Conservation (phyloP, 352 stramenopile species). For the Globisporangium nodosum region DNA sequence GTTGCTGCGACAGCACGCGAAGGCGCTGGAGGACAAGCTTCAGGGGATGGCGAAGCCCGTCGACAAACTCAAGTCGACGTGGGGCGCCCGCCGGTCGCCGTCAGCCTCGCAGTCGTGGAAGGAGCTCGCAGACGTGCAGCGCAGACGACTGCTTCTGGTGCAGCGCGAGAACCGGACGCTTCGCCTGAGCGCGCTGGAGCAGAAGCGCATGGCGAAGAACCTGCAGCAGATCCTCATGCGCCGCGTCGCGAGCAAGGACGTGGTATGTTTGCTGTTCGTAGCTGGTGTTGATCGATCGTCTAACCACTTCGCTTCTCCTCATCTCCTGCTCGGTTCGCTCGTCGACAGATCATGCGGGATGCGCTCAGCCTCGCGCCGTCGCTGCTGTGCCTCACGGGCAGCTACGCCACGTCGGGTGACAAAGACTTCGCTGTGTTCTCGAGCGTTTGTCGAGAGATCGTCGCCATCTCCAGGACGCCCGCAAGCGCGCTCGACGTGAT, state of each 20-base stretch:
- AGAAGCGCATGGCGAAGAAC: constrained; percentile 4
- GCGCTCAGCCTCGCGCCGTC: not conserved
- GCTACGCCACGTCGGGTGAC: not conserved
- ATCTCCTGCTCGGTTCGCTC: too few species aligned
- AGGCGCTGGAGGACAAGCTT: not conserved
- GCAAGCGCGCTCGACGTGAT: not conserved
- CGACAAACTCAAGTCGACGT: not conserved
- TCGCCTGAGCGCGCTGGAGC: not conserved
- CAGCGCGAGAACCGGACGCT: constrained; percentile 1
- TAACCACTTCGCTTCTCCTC: not conserved
- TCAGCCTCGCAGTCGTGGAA: not conserved
- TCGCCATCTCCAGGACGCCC: not conserved
- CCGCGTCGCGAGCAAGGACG: not conserved
- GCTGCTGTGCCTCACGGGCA: not conserved
- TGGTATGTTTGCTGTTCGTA: not conserved
- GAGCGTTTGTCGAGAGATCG: not conserved
- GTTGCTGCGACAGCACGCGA: not conserved
- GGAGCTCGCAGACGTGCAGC: not conserved
- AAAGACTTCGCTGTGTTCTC: not conserved
- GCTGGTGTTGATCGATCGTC: not conserved
- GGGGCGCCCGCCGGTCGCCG: too few species aligned
- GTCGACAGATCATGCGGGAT: not conserved
- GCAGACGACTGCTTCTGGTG: not conserved
- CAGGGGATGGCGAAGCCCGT: not conserved
- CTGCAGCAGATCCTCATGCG: constrained; percentile 6